Conservation (phyloP, 371 early-diverging fungal genomes). For the Saksenaea vasiformis region DNA sequence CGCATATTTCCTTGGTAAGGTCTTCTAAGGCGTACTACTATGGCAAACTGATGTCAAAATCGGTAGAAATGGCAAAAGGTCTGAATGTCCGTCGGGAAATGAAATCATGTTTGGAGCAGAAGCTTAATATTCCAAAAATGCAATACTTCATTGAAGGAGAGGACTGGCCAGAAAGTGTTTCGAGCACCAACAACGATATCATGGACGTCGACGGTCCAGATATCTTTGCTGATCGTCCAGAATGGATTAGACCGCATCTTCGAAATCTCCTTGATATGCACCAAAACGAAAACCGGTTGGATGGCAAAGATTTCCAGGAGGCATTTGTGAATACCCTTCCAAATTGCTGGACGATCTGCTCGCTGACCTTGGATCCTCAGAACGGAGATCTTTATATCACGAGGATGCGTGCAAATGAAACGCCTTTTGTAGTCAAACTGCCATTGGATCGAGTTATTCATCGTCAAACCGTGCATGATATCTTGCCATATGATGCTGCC, state of each 20-base stretch:
- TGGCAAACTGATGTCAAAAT: neutral
- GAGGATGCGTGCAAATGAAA: conserved; percentile 48
- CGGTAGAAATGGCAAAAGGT: conserved; percentile 53
- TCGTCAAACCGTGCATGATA: conserved; percentile 44
- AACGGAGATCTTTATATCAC: conserved; percentile 68
- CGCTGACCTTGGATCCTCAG: conserved; percentile 68
- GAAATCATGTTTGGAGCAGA: conserved; percentile 43
- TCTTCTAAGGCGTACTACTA: conserved; percentile 12
- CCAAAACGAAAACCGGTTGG: conserved; percentile 32
- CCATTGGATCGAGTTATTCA: conserved; percentile 64
- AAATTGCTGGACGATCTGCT: conserved; percentile 68
- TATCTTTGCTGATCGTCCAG: neutral
- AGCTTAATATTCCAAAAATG: conserved; percentile 21
- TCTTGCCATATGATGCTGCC: conserved; percentile 40
- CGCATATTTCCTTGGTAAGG: conserved; percentile 36
- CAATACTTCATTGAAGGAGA: conserved; percentile 16
- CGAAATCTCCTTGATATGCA: conserved; percentile 34
- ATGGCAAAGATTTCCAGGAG: conserved; percentile 41
- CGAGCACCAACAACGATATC: neutral
- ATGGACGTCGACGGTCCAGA: conserved; percentile 20
- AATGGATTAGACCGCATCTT: conserved; percentile 35
- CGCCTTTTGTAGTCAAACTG: conserved; percentile 70
- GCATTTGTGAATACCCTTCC: conserved; percentile 65
- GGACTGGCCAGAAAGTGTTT: conserved; percentile 30
- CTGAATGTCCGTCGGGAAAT: conserved; percentile 57